These are phyloP conservation scores for Corynascus novoguineensis DNA, from an alignment of 495 filamentous ascomycete species.

Conservation along the genomic window DNA sequence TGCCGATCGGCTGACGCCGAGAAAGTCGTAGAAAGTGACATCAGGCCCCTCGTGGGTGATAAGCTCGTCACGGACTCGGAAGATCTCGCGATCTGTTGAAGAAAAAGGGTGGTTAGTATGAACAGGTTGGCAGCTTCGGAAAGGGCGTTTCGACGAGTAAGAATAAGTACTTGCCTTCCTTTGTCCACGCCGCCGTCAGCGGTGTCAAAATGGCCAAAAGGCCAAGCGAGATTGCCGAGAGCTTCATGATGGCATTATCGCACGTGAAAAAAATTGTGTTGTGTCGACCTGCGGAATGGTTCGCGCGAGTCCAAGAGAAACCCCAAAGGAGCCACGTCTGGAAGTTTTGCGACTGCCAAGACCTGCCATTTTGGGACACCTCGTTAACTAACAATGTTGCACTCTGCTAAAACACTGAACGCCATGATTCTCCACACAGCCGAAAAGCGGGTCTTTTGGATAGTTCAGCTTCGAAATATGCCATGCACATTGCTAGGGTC, in stretches of 20 bases:
- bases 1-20: constrained; percentile 66
- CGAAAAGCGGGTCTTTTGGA: too few species aligned
- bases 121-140: not conserved
- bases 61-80: constrained; percentile 84
- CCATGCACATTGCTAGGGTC: too few species aligned
- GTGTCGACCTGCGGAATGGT: not conserved
- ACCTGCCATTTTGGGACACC: constrained; percentile 3
- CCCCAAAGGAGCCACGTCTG: constrained; percentile 1
- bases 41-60: constrained; percentile 66
- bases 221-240: constrained; percentile 47
- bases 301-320: constrained; percentile 8
- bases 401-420: too few species aligned
- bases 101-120: constrained; percentile 11
- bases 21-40: constrained; percentile 91
- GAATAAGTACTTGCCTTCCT: constrained; percentile 62
- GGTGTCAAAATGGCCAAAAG: constrained; percentile 55
- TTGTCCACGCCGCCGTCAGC: constrained; percentile 68
- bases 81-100: constrained; percentile 86
- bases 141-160: constrained; percentile 3
- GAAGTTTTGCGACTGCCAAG: constrained; percentile 15
- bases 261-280: not conserved
- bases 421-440: too few species aligned
- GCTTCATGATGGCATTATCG: constrained; percentile 46
- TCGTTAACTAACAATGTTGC: not conserved
- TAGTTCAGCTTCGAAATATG: too few species aligned